Base-by-base conservation (phyloP, 2,329 filamentous ascomycete species). In the Penicillium sp. region DNA sequence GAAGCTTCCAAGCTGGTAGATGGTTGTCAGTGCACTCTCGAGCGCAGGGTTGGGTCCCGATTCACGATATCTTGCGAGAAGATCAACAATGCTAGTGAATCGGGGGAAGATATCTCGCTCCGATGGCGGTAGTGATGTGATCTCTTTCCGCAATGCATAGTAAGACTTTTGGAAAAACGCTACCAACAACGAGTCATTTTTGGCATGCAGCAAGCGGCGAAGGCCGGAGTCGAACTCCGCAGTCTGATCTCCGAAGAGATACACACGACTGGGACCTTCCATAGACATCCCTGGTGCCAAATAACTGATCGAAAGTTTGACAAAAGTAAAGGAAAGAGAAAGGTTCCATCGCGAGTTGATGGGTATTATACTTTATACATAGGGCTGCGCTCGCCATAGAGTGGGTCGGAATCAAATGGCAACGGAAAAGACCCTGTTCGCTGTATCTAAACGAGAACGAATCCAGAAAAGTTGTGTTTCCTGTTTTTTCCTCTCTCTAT, bases 161-260 rank as follows among this genome's bases (percentile, higher is more conserved):
- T 69, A 73, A 49, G 69, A 75, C 66, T 69, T 72, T 55, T 78
- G 72, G 52, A 79, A 71, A 60, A 79, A 79, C 5, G 69, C 67
- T 10, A 68, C 69, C 22, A 79, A 57, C 7, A 79, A 54, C 16
- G 72, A 72, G 61, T 77, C 71, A 60, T 76, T 71, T 60, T 77
- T 77, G 43, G 70, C 63, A 54, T 75, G 68, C 48, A 77, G 60
- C 43, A 78, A 66, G 52, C 71, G 71, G 47, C 70, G 72, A 55
- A 79, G 72, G 48, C 74, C 72, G 45, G 71, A 64, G 56, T 76
- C 70, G 55, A 75, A 76, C 59, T 76, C 73, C 54, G 68, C 68
- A 53, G 76, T 79, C 64, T 78, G 76, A 59, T 79, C 76, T 66
- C 76, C 76, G 62, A 79, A 78, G 67, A 79, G 70, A 68, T 77